Base-by-base conservation (phyloP, 495 filamentous ascomycete species). In the Xylaria telfairii region DNA sequence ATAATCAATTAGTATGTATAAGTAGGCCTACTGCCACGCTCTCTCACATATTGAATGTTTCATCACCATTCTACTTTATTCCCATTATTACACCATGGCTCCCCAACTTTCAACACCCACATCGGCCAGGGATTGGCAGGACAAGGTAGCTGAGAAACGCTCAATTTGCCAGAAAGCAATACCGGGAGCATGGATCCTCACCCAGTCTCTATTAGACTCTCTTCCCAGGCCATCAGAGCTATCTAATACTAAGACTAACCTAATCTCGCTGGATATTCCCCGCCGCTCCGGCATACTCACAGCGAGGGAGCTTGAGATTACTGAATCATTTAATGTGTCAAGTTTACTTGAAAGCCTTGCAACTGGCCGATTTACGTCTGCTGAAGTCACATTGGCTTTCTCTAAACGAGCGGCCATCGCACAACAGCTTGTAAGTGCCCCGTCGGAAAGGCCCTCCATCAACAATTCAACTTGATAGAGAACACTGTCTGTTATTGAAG, bases 241-340 rank as follows among this genome's bases (percentile, higher is more conserved):
- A 3, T 32, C 19, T 17, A 42, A 10, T 3, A 21, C 30, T 8
- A 68, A 60, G 51, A 59, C 30, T 32, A 34, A 68, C 34, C 49
- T 68, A 15, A 69, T 30, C 82, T 86, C 59, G 37, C 80, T 85
- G 71, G 76, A 81, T 15, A 81, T 85, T 56, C 86, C 87, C 10
- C 77, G 81, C 7, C 77, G 75, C 0, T 87, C 84, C 65, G 86
- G 85, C 0, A 72, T 92, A 2, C 79, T 92, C 39, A 84, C 78
- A 1, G 12, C 73, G 0, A 74, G 82, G 13, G 90, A 92, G 71
- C 69, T 91, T 7, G 76, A 80, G 1, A 91, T 92, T 37, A 92
- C 90, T 0, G 89, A 91, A 74, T 77, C 83, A 0, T 87, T 65
- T 12, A 54, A 34, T 17, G 83, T 74, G 81, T 87, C 77, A 82